Evolutionary conservation across 1,284 basidiomycete genomes (phyloP).

Genomic region (Irpex lacteus): DNA sequence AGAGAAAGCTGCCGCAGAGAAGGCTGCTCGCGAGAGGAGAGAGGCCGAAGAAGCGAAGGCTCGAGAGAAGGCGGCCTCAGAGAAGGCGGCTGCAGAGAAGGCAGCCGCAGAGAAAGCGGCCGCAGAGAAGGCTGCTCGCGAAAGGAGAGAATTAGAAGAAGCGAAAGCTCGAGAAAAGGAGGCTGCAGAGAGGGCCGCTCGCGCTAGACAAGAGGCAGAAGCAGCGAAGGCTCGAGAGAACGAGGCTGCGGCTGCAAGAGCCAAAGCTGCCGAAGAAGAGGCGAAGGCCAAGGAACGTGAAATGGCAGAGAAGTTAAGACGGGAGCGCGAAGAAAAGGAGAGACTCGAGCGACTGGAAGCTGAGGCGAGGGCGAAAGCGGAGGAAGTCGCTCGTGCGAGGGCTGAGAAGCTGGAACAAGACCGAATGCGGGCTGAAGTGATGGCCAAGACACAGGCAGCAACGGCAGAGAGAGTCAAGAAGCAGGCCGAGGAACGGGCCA

Average conservation of each 20-base stretch:
- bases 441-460: not conserved
- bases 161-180: constrained; percentile 3
- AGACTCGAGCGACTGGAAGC: not conserved
- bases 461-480: not conserved
- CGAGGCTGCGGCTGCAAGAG: constrained; percentile 1
- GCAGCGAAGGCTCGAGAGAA: constrained; percentile 4
- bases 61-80: constrained; percentile 2
- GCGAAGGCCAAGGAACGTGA: not conserved
- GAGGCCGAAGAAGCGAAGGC: constrained; percentile 1
- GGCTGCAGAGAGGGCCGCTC: constrained; percentile 3
- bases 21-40: not conserved
- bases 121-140: not conserved
- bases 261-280: constrained; percentile 4
- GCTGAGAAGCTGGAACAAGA: not conserved
- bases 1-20: not conserved
- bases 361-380: constrained; percentile 3
- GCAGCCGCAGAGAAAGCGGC: not conserved
- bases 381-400: constrained; percentile 1
- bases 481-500: not conserved
- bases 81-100: not conserved
- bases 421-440: not conserved
- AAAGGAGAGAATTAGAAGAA: not conserved
- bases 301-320: not conserved
- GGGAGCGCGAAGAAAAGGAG: not conserved
- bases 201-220: not conserved